Evolutionary conservation across 2,329 filamentous ascomycete genomes (phyloP).

Genomic region (Alternaria postmessia): DNA sequence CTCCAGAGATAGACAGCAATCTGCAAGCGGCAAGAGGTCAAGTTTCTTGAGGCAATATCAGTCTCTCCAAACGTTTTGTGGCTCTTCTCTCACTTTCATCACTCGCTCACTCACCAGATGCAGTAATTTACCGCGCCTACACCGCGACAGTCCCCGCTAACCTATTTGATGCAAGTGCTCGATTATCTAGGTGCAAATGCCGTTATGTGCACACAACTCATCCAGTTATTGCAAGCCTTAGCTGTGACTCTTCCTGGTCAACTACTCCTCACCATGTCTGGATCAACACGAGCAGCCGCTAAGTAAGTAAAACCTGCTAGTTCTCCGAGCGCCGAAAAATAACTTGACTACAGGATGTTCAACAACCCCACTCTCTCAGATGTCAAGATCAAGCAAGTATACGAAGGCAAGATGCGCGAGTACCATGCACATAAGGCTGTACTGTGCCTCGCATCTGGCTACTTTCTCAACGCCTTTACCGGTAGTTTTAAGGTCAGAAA

Average conservation of each 20-base stretch:
- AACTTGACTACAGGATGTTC: background rate
- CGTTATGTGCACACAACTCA: background rate
- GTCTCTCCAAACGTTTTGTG: too few species aligned
- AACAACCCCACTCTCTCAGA: background rate
- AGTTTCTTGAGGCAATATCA: too few species aligned
- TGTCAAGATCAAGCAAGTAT: background rate
- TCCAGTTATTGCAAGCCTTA: background rate
- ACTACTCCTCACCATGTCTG: background rate
- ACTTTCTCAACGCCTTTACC: background rate
- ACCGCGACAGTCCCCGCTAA: too few species aligned
- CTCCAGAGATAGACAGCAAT: too few species aligned
- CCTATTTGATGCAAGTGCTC: background rate
- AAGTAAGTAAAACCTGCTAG: background rate
- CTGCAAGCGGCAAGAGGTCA: too few species aligned
- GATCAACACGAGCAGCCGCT: background rate
- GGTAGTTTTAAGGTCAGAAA: background rate
- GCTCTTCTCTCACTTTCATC: too few species aligned
- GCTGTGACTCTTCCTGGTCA: background rate
- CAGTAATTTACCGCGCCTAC: too few species aligned
- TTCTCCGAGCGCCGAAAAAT: background rate
- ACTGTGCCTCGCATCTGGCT: background rate
- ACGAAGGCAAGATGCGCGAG: background rate
- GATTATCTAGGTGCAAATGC: background rate
- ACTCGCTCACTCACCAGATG: too few species aligned
- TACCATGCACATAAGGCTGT: background rate